Evolutionary conservation across 148 eudicot genomes (phyloP).

Genomic region (Talinum fruticosum): DNA sequence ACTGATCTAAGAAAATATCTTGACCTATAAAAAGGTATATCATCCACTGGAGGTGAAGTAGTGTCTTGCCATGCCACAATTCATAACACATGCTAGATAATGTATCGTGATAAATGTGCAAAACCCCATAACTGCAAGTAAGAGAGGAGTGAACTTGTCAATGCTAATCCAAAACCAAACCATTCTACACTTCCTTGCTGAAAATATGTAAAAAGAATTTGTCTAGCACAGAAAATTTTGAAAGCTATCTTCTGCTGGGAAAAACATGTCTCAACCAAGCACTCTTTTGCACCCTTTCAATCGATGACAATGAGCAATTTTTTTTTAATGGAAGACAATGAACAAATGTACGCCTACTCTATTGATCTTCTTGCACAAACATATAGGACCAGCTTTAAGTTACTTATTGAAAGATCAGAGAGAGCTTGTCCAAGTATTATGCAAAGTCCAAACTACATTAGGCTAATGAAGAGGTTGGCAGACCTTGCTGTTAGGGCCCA

Average conservation of each 20-base stretch:
- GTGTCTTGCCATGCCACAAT: background rate
- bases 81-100: conserved; percentile 23
- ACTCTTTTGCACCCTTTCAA: background rate
- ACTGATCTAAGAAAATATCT: background rate
- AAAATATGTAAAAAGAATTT: too few species aligned
- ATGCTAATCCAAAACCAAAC: background rate
- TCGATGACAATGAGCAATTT: too few species aligned
- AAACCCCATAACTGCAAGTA: conserved; percentile 85
- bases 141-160: background rate
- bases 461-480: too few species aligned
- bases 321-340: too few species aligned
- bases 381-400: too few species aligned
- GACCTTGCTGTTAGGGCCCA: too few species aligned
- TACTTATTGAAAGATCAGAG: too few species aligned
- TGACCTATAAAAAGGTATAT: background rate
- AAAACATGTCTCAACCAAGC: background rate
- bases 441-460: too few species aligned
- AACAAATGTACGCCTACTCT: background rate
- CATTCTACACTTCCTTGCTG: background rate
- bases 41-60: background rate
- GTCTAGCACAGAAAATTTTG: background rate
- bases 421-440: too few species aligned
- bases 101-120: conserved; percentile 64
- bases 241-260: background rate
- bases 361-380: background rate